Percentiles rank a stretch among this genome's conserved stretches.
Conservation (phyloP, 306 rosid species). For the Rubus parviflorus region DNA sequence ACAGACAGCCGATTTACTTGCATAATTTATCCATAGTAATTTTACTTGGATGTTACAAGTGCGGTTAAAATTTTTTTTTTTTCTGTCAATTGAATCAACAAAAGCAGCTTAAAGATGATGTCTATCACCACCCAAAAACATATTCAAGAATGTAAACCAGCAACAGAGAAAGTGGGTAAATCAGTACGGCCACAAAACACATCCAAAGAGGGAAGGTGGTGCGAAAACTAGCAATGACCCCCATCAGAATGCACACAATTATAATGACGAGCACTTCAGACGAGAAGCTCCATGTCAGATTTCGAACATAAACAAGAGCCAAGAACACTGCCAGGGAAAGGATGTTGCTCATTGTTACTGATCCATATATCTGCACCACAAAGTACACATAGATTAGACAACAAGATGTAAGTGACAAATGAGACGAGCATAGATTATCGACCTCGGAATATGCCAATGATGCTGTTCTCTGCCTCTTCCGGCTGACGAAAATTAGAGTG, state of each 20-base stretch:
- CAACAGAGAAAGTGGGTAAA: slow-evolving; percentile 36
- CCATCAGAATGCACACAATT: slow-evolving; percentile 35
- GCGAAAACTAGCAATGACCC: slow-evolving; percentile 25
- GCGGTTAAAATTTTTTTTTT: not conserved
- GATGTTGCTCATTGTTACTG: slow-evolving; percentile 21
- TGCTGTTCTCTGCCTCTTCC: slow-evolving; percentile 15
- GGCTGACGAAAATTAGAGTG: slow-evolving; percentile 16
- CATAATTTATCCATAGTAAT: not conserved
- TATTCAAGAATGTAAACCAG: slow-evolving; percentile 31
- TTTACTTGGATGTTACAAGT: not conserved
- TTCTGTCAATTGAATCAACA: not conserved
- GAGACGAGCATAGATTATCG: not conserved
- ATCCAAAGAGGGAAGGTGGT: slow-evolving; percentile 39
- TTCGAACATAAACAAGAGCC: slow-evolving; percentile 18
- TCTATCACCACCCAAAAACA: slow-evolving; percentile 32
- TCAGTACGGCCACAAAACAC: slow-evolving; percentile 20
- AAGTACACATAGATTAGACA: not conserved
- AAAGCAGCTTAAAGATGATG: not conserved
- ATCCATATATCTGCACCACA: slow-evolving; percentile 30
- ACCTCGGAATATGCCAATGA: slow-evolving; percentile 26
- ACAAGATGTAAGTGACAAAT: not conserved
- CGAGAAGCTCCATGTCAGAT: slow-evolving; percentile 30
- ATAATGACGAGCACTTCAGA: slow-evolving; percentile 35
- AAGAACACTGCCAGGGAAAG: slow-evolving; percentile 27
- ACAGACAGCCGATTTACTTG: not conserved